These are phyloP conservation scores for Begonia peltatifolia DNA, from an alignment of 306 rosid species.

Conservation along the genomic window DNA sequence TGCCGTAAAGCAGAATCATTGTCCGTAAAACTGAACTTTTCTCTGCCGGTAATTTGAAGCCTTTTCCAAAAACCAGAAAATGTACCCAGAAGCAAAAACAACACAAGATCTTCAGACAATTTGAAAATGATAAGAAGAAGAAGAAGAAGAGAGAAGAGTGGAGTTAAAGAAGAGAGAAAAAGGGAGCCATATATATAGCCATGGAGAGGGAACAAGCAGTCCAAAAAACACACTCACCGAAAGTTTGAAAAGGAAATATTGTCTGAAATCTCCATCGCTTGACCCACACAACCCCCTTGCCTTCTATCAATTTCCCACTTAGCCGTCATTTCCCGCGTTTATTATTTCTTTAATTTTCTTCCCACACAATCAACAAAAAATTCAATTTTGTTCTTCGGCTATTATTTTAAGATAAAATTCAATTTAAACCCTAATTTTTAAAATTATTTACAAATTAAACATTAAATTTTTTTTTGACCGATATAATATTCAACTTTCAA, in stretches of 20 bases:
- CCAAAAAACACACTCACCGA: constrained; percentile 52
- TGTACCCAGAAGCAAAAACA: constrained; percentile 12
- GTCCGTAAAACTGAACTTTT: constrained; percentile 20
- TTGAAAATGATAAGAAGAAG: constrained; percentile 4
- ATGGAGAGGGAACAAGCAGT: constrained; percentile 26
- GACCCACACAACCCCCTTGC: no score
- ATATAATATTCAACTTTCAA: no score
- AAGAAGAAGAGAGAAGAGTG: constrained; percentile 3
- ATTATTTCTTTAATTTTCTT: neutral
- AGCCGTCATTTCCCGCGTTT: no score
- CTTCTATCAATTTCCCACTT: no score
- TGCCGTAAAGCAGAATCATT: constrained; percentile 48
- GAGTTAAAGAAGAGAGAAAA: constrained; percentile 20
- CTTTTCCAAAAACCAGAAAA: constrained; percentile 4
- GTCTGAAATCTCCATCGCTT: constrained; percentile 15
- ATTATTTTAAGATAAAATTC: no score
- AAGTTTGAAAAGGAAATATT: constrained; percentile 55
- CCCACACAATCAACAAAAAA: neutral
- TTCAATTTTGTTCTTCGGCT: no score
- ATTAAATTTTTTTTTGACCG: no score
- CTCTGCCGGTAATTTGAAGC: neutral
- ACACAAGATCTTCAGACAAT: neutral
- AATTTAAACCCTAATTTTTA: no score
- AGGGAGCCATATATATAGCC: constrained; percentile 23
- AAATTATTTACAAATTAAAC: no score